Conservation (phyloP, 805 yeast genomes). For the Schwanniomyces polymorphus region DNA sequence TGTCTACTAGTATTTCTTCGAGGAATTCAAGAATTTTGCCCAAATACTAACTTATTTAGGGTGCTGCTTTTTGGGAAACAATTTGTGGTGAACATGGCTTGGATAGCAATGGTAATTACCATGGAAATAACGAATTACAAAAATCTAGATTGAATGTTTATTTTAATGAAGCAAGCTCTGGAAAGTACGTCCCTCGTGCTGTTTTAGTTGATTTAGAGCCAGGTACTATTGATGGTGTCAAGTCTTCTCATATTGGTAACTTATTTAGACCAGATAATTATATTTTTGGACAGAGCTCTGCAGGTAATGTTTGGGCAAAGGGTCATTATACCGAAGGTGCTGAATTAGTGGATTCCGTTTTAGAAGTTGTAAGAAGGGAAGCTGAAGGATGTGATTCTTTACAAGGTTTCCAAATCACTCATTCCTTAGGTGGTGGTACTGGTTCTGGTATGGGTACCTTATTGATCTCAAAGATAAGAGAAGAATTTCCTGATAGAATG, state of each 20-base stretch:
- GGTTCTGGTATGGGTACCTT: slow-evolving; percentile 97
- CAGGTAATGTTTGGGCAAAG: slow-evolving; percentile 97
- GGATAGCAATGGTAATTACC: slow-evolving; percentile 72
- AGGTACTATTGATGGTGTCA: slow-evolving; percentile 86
- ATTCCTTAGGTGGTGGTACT: slow-evolving; percentile 74
- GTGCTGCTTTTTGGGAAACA: slow-evolving; percentile 93
- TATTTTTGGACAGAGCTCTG: slow-evolving; percentile 87
- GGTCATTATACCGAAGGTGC: slow-evolving; percentile 98
- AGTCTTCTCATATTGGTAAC: slow-evolving; percentile 77
- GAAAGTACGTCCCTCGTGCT: slow-evolving; percentile 92
- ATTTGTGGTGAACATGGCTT: slow-evolving; percentile 87
- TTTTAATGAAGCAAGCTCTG: slow-evolving; percentile 82
- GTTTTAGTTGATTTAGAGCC: slow-evolving; percentile 93
- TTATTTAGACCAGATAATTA: slow-evolving; percentile 91
- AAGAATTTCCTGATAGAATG: slow-evolving; percentile 94
- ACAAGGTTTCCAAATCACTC: slow-evolving; percentile 88
- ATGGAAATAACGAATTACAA: slow-evolving; percentile 47
- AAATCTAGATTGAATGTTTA: slow-evolving; percentile 71
- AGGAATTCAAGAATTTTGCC: not conserved
- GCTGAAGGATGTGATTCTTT: slow-evolving; percentile 91
- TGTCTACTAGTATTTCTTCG: not conserved
- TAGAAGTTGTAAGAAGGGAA: slow-evolving; percentile 90
- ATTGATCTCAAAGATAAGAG: slow-evolving; percentile 80
- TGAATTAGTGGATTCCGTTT: slow-evolving; percentile 83
- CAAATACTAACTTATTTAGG: slow-evolving; percentile 41